phyloP scores from a whole-genome alignment of 2,329 filamentous ascomycete genomes.

The Sarocladium kiliense region DNA sequence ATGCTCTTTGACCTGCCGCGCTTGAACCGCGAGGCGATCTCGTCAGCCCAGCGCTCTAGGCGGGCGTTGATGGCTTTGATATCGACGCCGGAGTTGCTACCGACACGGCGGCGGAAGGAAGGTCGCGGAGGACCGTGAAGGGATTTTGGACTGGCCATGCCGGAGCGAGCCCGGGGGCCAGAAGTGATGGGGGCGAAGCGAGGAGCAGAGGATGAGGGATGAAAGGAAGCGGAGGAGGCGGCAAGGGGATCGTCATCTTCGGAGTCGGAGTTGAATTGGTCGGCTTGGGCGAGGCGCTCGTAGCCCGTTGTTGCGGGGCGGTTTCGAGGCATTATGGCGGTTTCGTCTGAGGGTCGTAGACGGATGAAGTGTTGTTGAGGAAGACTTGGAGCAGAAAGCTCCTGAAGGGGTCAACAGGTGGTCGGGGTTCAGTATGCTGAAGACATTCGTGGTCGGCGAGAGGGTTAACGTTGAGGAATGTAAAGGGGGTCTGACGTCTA shows the following conservation, averaged over 20 bases:
- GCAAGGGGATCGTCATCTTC: constrained; percentile 54
- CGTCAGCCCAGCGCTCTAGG: constrained; percentile 93
- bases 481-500: too few relatives aligned
- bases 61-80: constrained; percentile 97
- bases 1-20: constrained; percentile 70
- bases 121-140: constrained; percentile 23
- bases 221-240: constrained; percentile 50
- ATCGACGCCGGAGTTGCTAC: constrained; percentile 84
- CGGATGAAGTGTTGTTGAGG: too few relatives aligned
- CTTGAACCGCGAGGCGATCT: constrained; percentile 97
- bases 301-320: constrained; percentile 76
- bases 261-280: constrained; percentile 52
- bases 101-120: constrained; percentile 42
- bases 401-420: too few relatives aligned
- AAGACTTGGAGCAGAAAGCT: too few relatives aligned
- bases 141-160: constrained; percentile 52
- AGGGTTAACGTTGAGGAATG: neutral
- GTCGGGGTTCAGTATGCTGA: too few relatives aligned
- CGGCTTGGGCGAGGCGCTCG: constrained; percentile 77
- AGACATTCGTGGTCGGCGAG: too few relatives aligned
- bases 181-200: constrained; percentile 59
- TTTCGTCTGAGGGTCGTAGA: neutral
- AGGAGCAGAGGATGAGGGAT: constrained; percentile 47
- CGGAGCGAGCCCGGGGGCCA: constrained; percentile 52
- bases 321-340: constrained; percentile 54